phyloP scores from a whole-genome alignment of 2,329 filamentous ascomycete species.

The Colletotrichum sp. region DNA sequence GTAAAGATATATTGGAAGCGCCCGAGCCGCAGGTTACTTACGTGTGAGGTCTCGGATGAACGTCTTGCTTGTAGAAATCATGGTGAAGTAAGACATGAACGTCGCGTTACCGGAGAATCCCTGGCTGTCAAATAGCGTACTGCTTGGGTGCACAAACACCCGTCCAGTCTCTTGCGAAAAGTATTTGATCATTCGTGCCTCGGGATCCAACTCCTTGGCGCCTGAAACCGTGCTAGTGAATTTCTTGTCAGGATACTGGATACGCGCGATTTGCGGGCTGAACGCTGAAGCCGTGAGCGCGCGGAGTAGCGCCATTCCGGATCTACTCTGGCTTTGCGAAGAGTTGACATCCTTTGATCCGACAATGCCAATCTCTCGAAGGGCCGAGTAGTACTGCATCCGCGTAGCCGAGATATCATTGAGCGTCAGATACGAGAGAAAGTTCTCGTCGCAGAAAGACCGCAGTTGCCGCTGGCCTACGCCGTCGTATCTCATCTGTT shows the following conservation, averaged over 20 bases:
- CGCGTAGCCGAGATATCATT: conserved; percentile 88
- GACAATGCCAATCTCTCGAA: conserved; percentile 86
- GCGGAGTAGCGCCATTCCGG: conserved; percentile 58
- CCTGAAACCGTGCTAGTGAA: conserved; percentile 87
- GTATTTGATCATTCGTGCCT: conserved; percentile 91
- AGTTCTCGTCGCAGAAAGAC: conserved; percentile 84
- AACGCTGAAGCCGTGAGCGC: conserved; percentile 77
- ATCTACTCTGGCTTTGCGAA: conserved; percentile 33
- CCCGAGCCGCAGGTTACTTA: conserved; percentile 48
- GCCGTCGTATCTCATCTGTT: conserved; percentile 65
- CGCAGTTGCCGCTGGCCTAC: conserved; percentile 68
- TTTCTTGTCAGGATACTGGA: conserved; percentile 95
- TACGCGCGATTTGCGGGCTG: conserved; percentile 86
- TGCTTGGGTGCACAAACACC: conserved; percentile 92
- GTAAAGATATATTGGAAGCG: background rate
- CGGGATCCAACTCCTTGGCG: conserved; percentile 90
- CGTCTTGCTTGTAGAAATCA: conserved; percentile 90
- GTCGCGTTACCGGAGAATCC: conserved; percentile 75
- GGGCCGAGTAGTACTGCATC: conserved; percentile 82
- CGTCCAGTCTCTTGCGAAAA: conserved; percentile 85
- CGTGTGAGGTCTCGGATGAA: conserved; percentile 91
- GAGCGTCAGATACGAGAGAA: conserved; percentile 82
- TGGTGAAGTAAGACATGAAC: conserved; percentile 89
- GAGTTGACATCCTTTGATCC: conserved; percentile 35
- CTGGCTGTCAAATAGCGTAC: conserved; percentile 84